phyloP scores from a whole-genome alignment of 768 basidiomycete genomes.

The Galerina marginata region DNA sequence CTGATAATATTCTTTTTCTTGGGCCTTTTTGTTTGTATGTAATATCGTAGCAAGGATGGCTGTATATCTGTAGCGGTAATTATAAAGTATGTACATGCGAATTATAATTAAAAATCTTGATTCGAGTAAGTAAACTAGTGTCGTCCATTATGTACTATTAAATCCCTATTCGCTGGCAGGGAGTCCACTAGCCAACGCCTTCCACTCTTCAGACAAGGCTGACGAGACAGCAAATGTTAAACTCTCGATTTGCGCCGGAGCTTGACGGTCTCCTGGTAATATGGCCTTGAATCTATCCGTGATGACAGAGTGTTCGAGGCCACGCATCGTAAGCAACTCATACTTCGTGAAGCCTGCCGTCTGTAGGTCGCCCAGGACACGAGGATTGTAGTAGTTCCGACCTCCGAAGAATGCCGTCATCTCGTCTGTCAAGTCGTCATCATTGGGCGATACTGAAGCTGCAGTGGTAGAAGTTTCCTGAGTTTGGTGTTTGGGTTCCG shows the following conservation, averaged over 20 bases:
- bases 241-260: conserved; percentile 5
- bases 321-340: conserved; percentile 5
- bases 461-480: too few relatives aligned
- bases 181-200: neutral
- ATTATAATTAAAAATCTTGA: neutral
- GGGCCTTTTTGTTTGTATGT: too few relatives aligned
- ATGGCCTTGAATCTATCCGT: neutral
- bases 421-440: too few relatives aligned
- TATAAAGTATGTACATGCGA: too few relatives aligned
- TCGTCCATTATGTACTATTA: too few relatives aligned
- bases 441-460: too few relatives aligned
- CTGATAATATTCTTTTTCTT: too few relatives aligned
- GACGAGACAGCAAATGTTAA: conserved; percentile 1
- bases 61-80: too few relatives aligned
- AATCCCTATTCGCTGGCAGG: too few relatives aligned
- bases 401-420: neutral
- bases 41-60: too few relatives aligned
- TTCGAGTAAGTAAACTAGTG: neutral
- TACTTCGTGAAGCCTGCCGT: conserved; percentile 6
- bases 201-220: neutral
- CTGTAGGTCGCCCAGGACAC: neutral
- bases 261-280: neutral
- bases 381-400: neutral
- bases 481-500: too few relatives aligned
- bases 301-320: neutral